Base-by-base conservation (phyloP, 371 early-diverging fungal genomes). In the Mortierella sp. region DNA sequence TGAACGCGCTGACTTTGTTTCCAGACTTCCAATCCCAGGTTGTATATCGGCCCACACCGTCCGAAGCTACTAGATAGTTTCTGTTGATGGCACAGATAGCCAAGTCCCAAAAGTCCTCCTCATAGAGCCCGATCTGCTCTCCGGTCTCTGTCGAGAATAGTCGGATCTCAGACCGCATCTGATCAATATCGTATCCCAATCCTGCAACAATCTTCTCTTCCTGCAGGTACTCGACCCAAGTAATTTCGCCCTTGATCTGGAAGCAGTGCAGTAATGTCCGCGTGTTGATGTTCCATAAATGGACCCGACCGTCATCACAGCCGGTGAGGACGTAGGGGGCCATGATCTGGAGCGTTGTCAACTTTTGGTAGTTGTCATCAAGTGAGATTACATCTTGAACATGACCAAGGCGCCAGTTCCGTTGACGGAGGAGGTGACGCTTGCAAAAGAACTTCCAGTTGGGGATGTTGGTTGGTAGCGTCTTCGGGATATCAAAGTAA, bases 381-480 rank as follows among this genome's bases (percentile, higher is more conserved):
- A 76, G 52, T 3, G 64, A 60, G 46, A 76, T 69, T 30, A 76
- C 60, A 31, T 69, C 65, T 52, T 76, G 76, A 12, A 76, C 76
- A 3, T 52, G 76, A 9, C 76, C 76, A n/a, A 37, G 42, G 9
- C 76, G 69, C 76, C 76, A 76, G 61, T 76, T 76, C 46, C 44
- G 37, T 50, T 76, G 76, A 14, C 76, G 65, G 14, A 76, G 53
- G 21, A 64, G 31, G 32, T 76, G 76, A 12, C 76, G 76, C 39
- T 76, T 76, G 50, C 76, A 76, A 52, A 76, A 76, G 54, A 37
- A 69, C 46, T 69, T 76, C 76, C 76, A 76, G 32, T 49, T 69
- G 6, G 76, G 76, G 17, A 76, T 64, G 17, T 64, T 76, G 49
- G 61, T 50, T 19, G 76, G 76, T 12, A 76, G 56, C 0, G 76